Percentiles rank a stretch among this genome's conserved stretches.
phyloP scores from a whole-genome alignment of 148 eudicot genomes.

The Cornus controversa region DNA sequence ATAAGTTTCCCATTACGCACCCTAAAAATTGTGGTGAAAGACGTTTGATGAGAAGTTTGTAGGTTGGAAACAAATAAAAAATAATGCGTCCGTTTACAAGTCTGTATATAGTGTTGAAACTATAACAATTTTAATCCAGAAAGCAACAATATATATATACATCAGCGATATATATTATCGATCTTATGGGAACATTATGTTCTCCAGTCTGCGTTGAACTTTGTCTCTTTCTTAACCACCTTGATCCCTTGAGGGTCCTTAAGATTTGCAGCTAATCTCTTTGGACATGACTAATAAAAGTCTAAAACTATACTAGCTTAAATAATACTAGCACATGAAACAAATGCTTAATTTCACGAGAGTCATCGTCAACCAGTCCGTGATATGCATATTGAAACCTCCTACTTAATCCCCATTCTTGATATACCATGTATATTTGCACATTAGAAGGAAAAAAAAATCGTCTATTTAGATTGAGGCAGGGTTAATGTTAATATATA shows the following conservation, averaged over 20 bases:
- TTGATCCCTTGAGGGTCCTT: slow-evolving; percentile 1
- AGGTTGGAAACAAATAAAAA: not conserved
- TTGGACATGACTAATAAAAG: slow-evolving; percentile 3
- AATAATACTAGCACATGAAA: no score
- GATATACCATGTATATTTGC: no score
- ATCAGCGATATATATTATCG: not conserved
- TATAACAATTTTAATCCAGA: no score
- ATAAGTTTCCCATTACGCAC: no score
- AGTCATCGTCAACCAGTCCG: no score
- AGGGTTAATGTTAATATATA: no score
- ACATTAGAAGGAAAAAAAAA: no score
- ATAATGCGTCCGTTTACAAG: not conserved
- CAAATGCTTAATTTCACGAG: no score
- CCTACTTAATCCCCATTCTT: no score
- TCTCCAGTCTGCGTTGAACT: not conserved
- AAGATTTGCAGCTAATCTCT: not conserved
- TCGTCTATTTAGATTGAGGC: no score
- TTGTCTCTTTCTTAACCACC: not conserved
- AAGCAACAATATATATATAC: not conserved
- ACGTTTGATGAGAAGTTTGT: not conserved
- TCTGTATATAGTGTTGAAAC: no score
- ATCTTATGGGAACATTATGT: not conserved
- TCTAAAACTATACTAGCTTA: not conserved
- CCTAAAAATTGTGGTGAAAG: not conserved
- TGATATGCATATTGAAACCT: no score